phyloP scores from a whole-genome alignment of 768 basidiomycete species.

The Agrocybe pediades region DNA sequence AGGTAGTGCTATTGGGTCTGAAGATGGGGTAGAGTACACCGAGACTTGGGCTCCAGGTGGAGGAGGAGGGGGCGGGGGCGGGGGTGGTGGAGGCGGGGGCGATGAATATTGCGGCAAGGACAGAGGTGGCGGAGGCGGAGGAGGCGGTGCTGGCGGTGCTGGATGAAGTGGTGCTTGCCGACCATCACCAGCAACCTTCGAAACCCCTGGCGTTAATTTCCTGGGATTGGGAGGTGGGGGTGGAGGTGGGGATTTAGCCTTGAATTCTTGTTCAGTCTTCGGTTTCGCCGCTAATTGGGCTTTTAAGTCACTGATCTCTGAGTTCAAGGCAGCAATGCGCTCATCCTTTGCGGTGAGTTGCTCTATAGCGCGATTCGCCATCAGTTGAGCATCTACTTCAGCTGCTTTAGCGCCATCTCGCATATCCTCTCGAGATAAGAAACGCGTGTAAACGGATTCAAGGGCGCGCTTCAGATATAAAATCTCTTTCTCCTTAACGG shows the following conservation, averaged over 20 bases:
- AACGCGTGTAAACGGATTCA: constrained; percentile 84
- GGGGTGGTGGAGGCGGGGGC: constrained; percentile 48
- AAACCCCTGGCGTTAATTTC: constrained; percentile 13
- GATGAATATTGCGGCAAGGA: constrained; percentile 22
- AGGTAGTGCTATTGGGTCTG: constrained; percentile 39
- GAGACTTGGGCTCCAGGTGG: constrained; percentile 44
- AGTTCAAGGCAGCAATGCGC: constrained; percentile 54
- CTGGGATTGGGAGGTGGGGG: constrained; percentile 51
- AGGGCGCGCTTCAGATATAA: constrained; percentile 81
- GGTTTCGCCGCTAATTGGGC: constrained; percentile 52
- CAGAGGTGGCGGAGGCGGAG: constrained; percentile 41
- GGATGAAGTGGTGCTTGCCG: constrained; percentile 60
- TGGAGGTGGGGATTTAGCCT: constrained; percentile 64
- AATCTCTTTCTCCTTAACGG: constrained; percentile 71
- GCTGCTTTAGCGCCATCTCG: constrained; percentile 45
- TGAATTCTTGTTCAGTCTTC: constrained; percentile 72
- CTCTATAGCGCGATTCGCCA: constrained; percentile 74
- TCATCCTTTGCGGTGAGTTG: constrained; percentile 68
- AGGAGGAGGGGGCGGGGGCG: constrained; percentile 31
- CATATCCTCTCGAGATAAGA: constrained; percentile 57
- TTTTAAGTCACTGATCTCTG: constrained; percentile 52
- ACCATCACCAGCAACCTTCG: background rate
- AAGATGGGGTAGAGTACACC: constrained; percentile 1
- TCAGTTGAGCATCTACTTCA: constrained; percentile 65
- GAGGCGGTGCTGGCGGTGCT: constrained; percentile 44